Percentiles rank a stretch among this genome's conserved stretches.
These are phyloP conservation scores for Dactylellina cionopaga DNA, from an alignment of 2,329 filamentous ascomycete genomes.

Conservation along the genomic window DNA sequence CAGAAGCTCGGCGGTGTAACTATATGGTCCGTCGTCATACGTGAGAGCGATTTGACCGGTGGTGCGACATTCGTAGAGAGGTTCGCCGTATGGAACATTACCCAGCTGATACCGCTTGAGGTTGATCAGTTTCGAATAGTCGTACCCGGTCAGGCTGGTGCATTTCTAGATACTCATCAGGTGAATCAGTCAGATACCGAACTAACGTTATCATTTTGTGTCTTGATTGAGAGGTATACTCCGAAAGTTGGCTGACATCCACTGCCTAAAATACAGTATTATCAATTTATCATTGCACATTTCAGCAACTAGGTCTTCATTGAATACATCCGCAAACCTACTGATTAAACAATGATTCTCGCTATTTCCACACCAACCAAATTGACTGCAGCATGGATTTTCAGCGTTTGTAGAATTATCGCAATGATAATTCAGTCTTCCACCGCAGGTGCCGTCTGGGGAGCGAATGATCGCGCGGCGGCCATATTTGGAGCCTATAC, in stretches of 20 bases:
- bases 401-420: background rate
- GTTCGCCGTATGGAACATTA: constrained; percentile 21
- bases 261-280: background rate
- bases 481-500: background rate
- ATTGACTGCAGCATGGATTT: constrained; percentile 29
- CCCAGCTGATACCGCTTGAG: constrained; percentile 18
- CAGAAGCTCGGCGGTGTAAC: constrained; percentile 65
- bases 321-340: background rate
- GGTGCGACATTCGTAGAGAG: constrained; percentile 58
- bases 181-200: too few relatives aligned
- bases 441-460: constrained; percentile 31
- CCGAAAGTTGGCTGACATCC: constrained; percentile 25
- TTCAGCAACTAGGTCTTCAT: too few relatives aligned
- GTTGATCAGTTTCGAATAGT: constrained; percentile 21
- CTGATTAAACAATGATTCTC: constrained; percentile 26
- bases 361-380: constrained; percentile 22
- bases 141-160: background rate
- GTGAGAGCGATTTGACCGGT: constrained; percentile 64
- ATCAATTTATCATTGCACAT: background rate
- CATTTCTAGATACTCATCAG: constrained; percentile 12
- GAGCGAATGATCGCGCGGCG: background rate
- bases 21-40: constrained; percentile 67
- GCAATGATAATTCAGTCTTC: constrained; percentile 1
- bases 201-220: too few relatives aligned
- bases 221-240: constrained; percentile 20